Evolutionary conservation across 768 basidiomycete genomes (phyloP), one percentile per base, ranked within the genome.

Genomic region (Xerocomus brunneocitrinus): DNA sequence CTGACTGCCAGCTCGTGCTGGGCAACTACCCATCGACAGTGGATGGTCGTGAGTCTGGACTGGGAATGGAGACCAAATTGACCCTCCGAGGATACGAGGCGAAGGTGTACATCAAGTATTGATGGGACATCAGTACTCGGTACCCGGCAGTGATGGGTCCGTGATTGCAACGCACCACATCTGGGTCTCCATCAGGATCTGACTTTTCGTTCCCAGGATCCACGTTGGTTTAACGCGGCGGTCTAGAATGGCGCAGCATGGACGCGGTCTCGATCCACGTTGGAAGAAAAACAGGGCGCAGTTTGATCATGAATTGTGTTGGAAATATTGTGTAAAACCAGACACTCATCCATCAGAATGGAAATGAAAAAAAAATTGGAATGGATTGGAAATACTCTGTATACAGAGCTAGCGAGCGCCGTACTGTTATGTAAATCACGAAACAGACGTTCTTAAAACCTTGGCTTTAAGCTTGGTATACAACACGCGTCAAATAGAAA

Each of bases 21-120:
- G 52, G 63, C 12, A 72, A 70, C 28, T 70, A 73, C 28, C 19
- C 47, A 3, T 19, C n/a, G 39, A 22, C 39, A 24, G 22, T 6
- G 22, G 9, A 40, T 24, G 22, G 8, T 8, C 3, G 22, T 13
- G 34, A 14, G 12, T 19, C 39, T 22, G 22, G 39, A 19, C 10
- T 12, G 7, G 39, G 28, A 10, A 22, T 16, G n/a, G 19, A 40
- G 39, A 24, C 22, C 9, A 4, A 24, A 35, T 7, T 63, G 41
- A 32, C 14, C 28, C 45, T 67, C 40, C 58, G 53, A 41, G 70
- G 67, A 4, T 70, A 68, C 56, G 68, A 71, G 47, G 68, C 68
- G 22, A 57, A 63, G 31, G 60, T 31, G 30, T 69, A 34, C n/a
- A 22, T 42, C 49, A 30, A n/a, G 16, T 12, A 27, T 16, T 3